Conservation (phyloP, 805 yeast genomes). For the Hanseniaspora lachancei region DNA sequence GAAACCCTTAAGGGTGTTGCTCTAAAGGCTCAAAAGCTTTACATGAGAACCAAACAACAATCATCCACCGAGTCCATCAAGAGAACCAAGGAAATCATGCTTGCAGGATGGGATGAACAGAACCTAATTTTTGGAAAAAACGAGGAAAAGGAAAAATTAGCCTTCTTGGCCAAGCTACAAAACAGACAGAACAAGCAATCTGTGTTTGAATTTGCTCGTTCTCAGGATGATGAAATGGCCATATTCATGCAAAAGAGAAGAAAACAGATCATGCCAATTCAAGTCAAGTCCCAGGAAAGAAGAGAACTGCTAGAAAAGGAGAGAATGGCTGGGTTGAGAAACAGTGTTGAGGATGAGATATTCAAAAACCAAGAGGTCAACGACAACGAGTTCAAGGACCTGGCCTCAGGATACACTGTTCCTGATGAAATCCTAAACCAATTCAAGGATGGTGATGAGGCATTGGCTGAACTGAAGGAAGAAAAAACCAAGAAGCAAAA, state of each 20-base stretch:
- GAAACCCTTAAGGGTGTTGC: constrained; percentile 56
- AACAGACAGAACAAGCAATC: constrained; percentile 71
- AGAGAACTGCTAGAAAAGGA: constrained; percentile 57
- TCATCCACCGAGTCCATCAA: constrained; percentile 81
- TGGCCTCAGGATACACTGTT: constrained; percentile 33
- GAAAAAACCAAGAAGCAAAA: constrained; percentile 3
- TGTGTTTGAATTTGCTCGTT: constrained; percentile 75
- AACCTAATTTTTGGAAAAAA: constrained; percentile 69
- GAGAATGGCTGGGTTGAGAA: constrained; percentile 60
- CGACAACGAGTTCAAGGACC: constrained; percentile 30
- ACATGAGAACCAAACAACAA: constrained; percentile 68
- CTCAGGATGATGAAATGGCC: constrained; percentile 53
- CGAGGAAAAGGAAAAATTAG: constrained; percentile 57
- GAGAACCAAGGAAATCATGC: constrained; percentile 64
- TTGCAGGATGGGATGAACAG: constrained; percentile 79
- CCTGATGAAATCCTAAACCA: constrained; percentile 31
- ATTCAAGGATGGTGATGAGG: constrained; percentile 32
- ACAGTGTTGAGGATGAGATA: constrained; percentile 61
- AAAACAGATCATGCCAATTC: constrained; percentile 77
- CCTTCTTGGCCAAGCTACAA: constrained; percentile 56
- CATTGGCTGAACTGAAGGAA: constrained; percentile 22
- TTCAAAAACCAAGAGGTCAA: constrained; percentile 22
- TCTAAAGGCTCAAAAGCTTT: constrained; percentile 74
- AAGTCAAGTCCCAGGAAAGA: constrained; percentile 60
- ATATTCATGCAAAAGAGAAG: constrained; percentile 79